These are phyloP conservation scores for Acer negundo DNA, from an alignment of 345 rosid genomes.

Conservation along the genomic window DNA sequence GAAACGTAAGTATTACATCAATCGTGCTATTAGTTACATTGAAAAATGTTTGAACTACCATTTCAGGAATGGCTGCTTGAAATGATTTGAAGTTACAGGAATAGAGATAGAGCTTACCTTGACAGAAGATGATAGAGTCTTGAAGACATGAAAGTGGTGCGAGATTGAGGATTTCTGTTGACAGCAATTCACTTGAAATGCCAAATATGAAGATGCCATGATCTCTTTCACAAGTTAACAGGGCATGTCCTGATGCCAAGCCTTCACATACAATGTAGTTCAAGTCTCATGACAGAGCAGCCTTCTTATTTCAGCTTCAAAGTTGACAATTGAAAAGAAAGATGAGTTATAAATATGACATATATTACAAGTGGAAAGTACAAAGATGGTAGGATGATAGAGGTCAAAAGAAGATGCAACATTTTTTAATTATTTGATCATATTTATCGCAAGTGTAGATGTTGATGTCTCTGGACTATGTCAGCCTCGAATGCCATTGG, in stretches of 20 bases:
- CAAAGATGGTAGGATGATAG: background rate
- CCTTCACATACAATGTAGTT: too few relatives aligned
- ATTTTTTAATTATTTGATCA: background rate
- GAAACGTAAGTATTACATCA: background rate
- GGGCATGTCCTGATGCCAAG: background rate
- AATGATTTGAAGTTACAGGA: background rate
- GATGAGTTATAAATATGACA: background rate
- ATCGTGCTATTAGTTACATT: background rate
- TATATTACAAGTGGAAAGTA: too few relatives aligned
- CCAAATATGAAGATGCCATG: conserved; percentile 31
- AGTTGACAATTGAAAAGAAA: background rate
- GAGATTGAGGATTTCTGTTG: conserved; percentile 24
- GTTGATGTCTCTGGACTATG: background rate
- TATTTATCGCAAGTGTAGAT: background rate
- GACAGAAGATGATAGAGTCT: conserved; percentile 30
- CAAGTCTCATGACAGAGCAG: background rate
- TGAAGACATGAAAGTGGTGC: conserved; percentile 20
- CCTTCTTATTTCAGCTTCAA: background rate
- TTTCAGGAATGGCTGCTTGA: background rate
- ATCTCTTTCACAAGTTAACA: conserved; percentile 6
- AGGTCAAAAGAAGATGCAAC: background rate
- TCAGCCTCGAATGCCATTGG: background rate
- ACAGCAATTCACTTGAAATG: conserved; percentile 30
- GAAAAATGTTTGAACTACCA: background rate
- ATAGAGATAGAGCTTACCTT: conserved; percentile 24